Percentiles rank a stretch among this genome's conserved stretches.
These are phyloP conservation scores for Emergomyces pasteurianus DNA, from an alignment of 2,329 filamentous ascomycete genomes.

Conservation along the genomic window DNA sequence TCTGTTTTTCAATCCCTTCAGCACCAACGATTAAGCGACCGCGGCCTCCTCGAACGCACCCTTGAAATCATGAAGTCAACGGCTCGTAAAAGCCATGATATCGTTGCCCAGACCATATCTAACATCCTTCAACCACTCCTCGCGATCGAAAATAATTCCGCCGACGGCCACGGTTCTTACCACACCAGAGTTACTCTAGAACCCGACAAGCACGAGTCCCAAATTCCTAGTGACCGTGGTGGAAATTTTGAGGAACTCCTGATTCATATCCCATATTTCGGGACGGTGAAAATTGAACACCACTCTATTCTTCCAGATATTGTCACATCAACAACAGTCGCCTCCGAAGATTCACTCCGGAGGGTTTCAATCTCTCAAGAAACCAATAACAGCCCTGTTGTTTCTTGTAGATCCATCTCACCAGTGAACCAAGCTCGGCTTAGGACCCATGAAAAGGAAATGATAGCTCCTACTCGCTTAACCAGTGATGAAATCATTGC, in stretches of 20 bases:
- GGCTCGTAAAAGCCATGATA: constrained; percentile 19
- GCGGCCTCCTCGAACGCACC: constrained; percentile 28
- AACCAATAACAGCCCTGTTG: not conserved
- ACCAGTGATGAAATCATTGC: not conserved
- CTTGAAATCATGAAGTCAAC: constrained; percentile 25
- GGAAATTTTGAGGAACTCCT: constrained; percentile 12
- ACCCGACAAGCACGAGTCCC: not conserved
- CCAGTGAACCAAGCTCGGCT: not conserved
- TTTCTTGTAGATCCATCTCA: not conserved
- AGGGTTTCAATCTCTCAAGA: not conserved
- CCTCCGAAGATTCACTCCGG: not conserved
- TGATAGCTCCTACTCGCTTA: not conserved
- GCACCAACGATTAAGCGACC: constrained; percentile 31
- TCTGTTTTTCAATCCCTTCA: constrained; percentile 16
- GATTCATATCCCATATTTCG: constrained; percentile 35
- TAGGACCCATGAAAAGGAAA: not conserved
- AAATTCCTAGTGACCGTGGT: not conserved
- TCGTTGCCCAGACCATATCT: constrained; percentile 18
- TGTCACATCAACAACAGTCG: not conserved
- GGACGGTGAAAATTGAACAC: constrained; percentile 25
- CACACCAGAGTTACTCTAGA: not conserved
- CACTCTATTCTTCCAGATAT: not conserved
- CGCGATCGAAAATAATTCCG: constrained; percentile 11
- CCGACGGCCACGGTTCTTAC: not conserved
- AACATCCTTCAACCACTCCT: constrained; percentile 12